Evolutionary conservation across 2,329 filamentous ascomycete genomes (phyloP).

Genomic region (Penicillium verrucosum): DNA sequence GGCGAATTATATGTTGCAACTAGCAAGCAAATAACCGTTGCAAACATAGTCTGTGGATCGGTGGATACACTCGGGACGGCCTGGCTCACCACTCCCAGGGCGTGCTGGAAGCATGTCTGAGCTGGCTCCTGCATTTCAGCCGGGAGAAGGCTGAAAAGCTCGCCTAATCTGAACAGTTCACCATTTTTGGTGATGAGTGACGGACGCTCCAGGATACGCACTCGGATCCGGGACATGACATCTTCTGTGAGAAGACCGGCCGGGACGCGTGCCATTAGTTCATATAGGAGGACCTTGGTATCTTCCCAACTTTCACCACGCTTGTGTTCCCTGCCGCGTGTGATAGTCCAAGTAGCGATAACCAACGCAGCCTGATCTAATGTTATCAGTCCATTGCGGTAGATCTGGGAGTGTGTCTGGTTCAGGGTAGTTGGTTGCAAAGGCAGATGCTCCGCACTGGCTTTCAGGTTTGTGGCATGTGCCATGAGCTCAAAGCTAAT

Average conservation of each 20-base stretch:
- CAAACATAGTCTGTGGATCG: constrained; percentile 20
- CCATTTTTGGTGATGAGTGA: constrained; percentile 35
- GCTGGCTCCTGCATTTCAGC: constrained; percentile 25
- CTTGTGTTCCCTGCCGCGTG: constrained; percentile 31
- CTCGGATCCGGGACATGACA: constrained; percentile 28
- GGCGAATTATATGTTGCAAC: constrained; percentile 24
- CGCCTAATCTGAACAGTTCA: constrained; percentile 35
- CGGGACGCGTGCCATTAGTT: constrained; percentile 32
- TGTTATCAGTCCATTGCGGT: constrained; percentile 42
- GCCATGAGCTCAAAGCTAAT: constrained; percentile 42
- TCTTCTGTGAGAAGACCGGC: constrained; percentile 28
- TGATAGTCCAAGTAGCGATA: constrained; percentile 40
- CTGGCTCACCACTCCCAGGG: constrained; percentile 21
- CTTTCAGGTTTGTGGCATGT: constrained; percentile 37
- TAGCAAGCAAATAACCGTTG: constrained; percentile 35
- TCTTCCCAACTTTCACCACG: constrained; percentile 26
- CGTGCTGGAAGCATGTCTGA: constrained; percentile 24
- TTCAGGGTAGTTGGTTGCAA: constrained; percentile 37
- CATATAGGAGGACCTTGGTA: constrained; percentile 28
- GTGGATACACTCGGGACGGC: constrained; percentile 19
- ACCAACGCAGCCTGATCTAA: constrained; percentile 41
- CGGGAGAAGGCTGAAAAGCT: constrained; percentile 32
- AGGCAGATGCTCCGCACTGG: constrained; percentile 25
- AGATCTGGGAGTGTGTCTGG: constrained; percentile 41
- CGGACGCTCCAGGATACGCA: constrained; percentile 32